Conservation (phyloP, 129 eudicot genomes). For the Helichrysum umbraculigerum region DNA sequence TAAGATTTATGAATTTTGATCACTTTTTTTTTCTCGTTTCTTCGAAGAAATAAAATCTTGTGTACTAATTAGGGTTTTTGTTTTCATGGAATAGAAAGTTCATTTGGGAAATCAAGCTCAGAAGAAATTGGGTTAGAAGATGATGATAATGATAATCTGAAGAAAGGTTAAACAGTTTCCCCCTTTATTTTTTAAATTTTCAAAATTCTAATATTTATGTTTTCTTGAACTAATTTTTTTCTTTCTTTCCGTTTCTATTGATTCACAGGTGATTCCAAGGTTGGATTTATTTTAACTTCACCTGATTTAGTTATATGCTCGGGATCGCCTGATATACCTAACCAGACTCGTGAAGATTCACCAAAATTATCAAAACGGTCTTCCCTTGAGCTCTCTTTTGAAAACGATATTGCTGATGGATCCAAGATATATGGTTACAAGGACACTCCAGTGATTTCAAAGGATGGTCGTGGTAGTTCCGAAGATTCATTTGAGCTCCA, state of each 20-base stretch:
- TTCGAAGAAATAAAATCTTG: too few relatives aligned
- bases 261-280: constrained; percentile 38
- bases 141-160: background rate
- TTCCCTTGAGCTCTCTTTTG: constrained; percentile 70
- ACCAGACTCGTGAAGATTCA: constrained; percentile 38
- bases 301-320: constrained; percentile 72
- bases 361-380: constrained; percentile 43
- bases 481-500: constrained; percentile 78
- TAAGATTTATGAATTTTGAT: too few relatives aligned
- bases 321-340: constrained; percentile 67
- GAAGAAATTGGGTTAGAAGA: background rate
- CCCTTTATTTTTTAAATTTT: background rate
- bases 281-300: constrained; percentile 60
- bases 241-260: background rate
- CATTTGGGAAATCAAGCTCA: constrained; percentile 12
- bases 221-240: background rate
- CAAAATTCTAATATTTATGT: background rate
- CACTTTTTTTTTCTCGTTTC: too few relatives aligned
- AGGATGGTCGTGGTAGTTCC: constrained; percentile 36
- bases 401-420: constrained; percentile 67
- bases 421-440: constrained; percentile 34
- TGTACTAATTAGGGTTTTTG: constrained; percentile 35
- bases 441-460: constrained; percentile 29
- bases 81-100: constrained; percentile 4
- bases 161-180: background rate